Conservation (phyloP, 352 stramenopile species). For the Pythium pyrilobum region DNA sequence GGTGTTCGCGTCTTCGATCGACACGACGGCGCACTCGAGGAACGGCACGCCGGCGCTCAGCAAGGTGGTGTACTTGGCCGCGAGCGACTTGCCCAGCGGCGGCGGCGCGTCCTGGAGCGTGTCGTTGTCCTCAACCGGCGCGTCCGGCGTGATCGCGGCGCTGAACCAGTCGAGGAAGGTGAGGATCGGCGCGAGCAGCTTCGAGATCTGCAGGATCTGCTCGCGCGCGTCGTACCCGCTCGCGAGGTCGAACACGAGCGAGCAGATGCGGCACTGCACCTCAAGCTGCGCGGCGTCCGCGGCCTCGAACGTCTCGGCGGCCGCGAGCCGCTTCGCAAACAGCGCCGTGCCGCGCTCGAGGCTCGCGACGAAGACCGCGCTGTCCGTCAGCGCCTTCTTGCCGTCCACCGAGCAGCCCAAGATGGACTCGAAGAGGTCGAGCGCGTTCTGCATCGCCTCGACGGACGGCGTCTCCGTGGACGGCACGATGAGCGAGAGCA, state of each 20-base stretch:
- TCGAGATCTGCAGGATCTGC: constrained; percentile 37
- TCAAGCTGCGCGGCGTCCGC: constrained; percentile 35
- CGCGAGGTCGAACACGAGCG: constrained; percentile 45
- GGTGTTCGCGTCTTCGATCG: background rate
- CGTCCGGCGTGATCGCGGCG: background rate
- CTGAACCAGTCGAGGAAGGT: constrained; percentile 16
- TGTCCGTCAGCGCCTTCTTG: constrained; percentile 46
- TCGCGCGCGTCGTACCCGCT: constrained; percentile 31
- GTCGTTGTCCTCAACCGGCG: background rate
- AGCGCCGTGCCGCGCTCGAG: constrained; percentile 28
- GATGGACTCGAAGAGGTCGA: constrained; percentile 65
- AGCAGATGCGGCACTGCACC: constrained; percentile 41
- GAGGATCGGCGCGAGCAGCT: constrained; percentile 11
- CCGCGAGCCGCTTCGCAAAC: constrained; percentile 1
- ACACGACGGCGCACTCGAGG: constrained; percentile 30
- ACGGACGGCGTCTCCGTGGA: constrained; percentile 15
- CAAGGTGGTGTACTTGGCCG: constrained; percentile 15
- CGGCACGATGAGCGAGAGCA: constrained; percentile 36
- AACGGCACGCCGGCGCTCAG: constrained; percentile 41
- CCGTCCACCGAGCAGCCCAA: constrained; percentile 37
- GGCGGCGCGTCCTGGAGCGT: background rate
- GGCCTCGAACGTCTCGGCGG: constrained; percentile 11
- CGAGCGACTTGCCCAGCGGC: background rate
- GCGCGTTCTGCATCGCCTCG: constrained; percentile 32
- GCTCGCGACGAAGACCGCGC: constrained; percentile 34